Evolutionary conservation across 2,329 filamentous ascomycete species (phyloP).

Genomic region (Ceratocystis ficicola): DNA sequence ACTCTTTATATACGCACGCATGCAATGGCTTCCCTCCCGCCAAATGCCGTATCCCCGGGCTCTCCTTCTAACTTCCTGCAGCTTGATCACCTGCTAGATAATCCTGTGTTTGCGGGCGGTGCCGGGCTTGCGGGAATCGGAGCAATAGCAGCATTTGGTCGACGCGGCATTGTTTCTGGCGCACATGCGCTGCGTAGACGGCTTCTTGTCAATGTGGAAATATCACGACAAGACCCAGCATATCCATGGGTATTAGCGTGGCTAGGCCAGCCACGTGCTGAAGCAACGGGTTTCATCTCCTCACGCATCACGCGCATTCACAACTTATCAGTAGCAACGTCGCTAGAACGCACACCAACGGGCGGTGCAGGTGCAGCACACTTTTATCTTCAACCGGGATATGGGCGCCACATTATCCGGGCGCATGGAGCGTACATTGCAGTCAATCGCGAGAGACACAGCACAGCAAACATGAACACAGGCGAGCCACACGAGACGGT

Average conservation of each 20-base stretch:
- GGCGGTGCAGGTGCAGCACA: conserved; percentile 53
- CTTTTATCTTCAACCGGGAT: conserved; percentile 83
- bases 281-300: conserved; percentile 46
- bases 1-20: background rate
- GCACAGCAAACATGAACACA: conserved; percentile 65
- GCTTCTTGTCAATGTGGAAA: conserved; percentile 89
- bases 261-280: conserved; percentile 68
- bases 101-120: conserved; percentile 56
- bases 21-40: background rate
- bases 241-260: conserved; percentile 92
- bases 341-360: conserved; percentile 40
- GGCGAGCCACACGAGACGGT: conserved; percentile 92
- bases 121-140: conserved; percentile 86
- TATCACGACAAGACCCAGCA: conserved; percentile 83
- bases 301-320: conserved; percentile 48
- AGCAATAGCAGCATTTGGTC: conserved; percentile 66
- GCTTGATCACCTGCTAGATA: conserved; percentile 40
- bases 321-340: conserved; percentile 46
- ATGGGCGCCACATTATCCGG: conserved; percentile 75
- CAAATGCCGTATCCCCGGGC: background rate
- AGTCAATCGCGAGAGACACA: conserved; percentile 75
- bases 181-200: conserved; percentile 67
- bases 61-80: conserved; percentile 24
- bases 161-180: conserved; percentile 60
- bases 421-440: conserved; percentile 79